Evolutionary conservation across 257 asterid genomes (phyloP), one percentile per base, ranked within the genome.

Genomic region (Solanum ossicruentum): DNA sequence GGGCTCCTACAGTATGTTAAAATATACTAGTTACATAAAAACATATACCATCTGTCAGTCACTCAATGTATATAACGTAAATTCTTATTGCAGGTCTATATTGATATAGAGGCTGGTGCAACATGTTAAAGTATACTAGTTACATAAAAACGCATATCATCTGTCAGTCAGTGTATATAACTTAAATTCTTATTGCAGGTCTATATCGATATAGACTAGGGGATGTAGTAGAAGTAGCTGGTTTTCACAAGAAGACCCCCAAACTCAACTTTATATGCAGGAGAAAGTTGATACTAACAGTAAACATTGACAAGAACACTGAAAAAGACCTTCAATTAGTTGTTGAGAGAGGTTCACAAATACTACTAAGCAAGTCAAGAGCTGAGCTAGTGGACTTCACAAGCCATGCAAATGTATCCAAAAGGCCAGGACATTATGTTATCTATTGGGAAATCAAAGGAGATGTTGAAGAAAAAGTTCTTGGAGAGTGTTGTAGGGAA

Each of bases 351-450:
- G 98, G 94, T 20, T 90, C 89, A 0, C 85, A 85, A 9, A 86
- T 91, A 15, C 87, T 93, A 26, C 7, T 28, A 26, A 81, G 86
- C 36, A 91, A 90, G 5, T 86, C 88, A 39, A 85, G 86, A 47
- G 93, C 92, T 0, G 97, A 94, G 88, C 83, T 94, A 8, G 92
- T 94, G 49, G 98, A 94, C 57, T 94, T 94, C 91, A 94, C 98
- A 8, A 94, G 98, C 91, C 95, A 91, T 54, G 97, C 98, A 21
- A 69, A 91, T 56, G 82, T 92, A 36, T 81, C 88, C 8, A 87
- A 85, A 32, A 92, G 88, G 26, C 97, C 97, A 21, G 98, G 97
- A 1, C 98, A 93, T 80, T 93, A 94, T 86, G 87, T 91, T 17
- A 91, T 94, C 69, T 94, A 93, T 80, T 93, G 97, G 97, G 97